A percentile compares a stretch with the other conserved stretches of the same genome.
Conservation (phyloP, 192 early-diverging fungal species). For the Podila horticola region DNA sequence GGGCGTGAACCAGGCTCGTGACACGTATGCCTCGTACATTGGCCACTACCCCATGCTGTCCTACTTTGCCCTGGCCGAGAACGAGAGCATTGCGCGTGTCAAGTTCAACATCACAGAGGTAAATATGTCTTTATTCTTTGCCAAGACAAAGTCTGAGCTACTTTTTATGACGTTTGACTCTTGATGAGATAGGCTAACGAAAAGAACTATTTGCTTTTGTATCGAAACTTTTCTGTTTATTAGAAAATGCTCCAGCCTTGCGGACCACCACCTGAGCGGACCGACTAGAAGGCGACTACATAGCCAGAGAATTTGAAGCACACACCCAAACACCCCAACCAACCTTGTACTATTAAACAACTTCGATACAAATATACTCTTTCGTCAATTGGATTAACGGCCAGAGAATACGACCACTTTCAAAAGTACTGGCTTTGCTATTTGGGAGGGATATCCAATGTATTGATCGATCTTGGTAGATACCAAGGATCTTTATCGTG, state of each 20-base stretch:
- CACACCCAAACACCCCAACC: too few species aligned
- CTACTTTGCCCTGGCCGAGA: conserved; percentile 89
- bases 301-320: not conserved
- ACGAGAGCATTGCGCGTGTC: conserved; percentile 81
- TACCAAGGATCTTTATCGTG: too few species aligned
- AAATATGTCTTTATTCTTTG: not conserved
- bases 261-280: conserved; percentile 64
- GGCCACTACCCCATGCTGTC: conserved; percentile 82
- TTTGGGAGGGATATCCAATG: too few species aligned
- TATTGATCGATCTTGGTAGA: too few species aligned
- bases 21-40: conserved; percentile 81
- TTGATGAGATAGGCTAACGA: not conserved
- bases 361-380: too few species aligned
- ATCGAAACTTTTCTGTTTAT: not conserved
- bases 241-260: conserved; percentile 79
- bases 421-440: too few species aligned
- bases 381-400: too few species aligned
- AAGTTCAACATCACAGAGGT: conserved; percentile 82
- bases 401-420: too few species aligned
- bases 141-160: not conserved
- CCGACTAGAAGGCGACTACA: conserved; percentile 34
- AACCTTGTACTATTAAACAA: too few species aligned
- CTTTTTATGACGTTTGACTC: not conserved
- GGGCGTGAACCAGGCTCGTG: conserved; percentile 86
- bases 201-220: not conserved